Evolutionary conservation across 2,329 filamentous ascomycete species (phyloP), one percentile per base, ranked within the genome.

Genomic region (Geosmithia putterillii): DNA sequence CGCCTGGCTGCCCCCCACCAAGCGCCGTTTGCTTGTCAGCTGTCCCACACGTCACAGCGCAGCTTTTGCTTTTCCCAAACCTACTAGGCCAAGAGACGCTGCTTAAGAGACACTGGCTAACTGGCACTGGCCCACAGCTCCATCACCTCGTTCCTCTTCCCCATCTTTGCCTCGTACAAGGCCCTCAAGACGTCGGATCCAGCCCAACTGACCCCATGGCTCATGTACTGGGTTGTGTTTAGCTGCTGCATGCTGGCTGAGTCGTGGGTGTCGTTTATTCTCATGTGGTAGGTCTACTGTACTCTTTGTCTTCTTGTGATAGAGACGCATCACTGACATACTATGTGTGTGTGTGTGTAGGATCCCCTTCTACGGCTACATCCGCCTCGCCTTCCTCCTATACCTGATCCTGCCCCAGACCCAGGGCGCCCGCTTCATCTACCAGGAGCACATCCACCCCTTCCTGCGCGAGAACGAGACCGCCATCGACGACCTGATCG

Each of bases 141-240:
- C 49, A 64, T 90, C 60, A 81, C 85, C 46, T 94, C 89, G 45
- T 88, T 94, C 58, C 79, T 95, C 58, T 94, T 96, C 60, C 92
- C 92, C 42, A 79, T 95, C 50, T 96, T 95, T 67, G 89, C 90
- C 52, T 95, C 90, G 50, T 96, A 95, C 75, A 96, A 96, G 71
- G 90, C 92, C 41, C 83, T 98, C 57, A 90, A 92, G 66, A 89
- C 87, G 15, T 83, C 84, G 42, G 86, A 95, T 62, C 88, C 89
- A 2, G 82, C 86, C 34, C 81, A 94, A 58, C 74, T 95, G 47
- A 86, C 86, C 50, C 90, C 90, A 81, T 98, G 92, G 92, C 77
- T 96, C 51, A 96, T 96, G 84, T 98, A 96, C 74, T 98, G 90
- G 84, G 87, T 95, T 47, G 87, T 95, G 20, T 76, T 95, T 50